phyloP scores from a whole-genome alignment of 2,329 filamentous ascomycete genomes.

The Aspergillus pseudoterreus region DNA sequence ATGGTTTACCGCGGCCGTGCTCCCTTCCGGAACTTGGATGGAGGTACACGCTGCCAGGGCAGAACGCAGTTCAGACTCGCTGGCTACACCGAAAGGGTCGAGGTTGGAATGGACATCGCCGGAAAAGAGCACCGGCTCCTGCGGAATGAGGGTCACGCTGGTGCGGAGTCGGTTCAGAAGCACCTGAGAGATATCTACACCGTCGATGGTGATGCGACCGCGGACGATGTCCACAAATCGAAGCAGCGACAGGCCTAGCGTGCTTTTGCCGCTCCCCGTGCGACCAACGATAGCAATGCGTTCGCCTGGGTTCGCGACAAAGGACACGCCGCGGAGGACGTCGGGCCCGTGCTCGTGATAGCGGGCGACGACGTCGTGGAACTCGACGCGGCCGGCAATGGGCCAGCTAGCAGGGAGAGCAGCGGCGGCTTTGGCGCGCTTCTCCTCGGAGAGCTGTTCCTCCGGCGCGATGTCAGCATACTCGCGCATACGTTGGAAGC shows the following conservation, averaged over 20 bases:
- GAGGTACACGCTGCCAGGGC: constrained; percentile 29
- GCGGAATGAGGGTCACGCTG: constrained; percentile 56
- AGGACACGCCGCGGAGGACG: constrained; percentile 21
- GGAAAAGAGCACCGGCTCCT: constrained; percentile 58
- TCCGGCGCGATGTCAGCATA: constrained; percentile 23
- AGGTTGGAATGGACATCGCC: constrained; percentile 58
- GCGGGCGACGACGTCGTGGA: constrained; percentile 21
- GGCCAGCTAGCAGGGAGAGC: constrained; percentile 22
- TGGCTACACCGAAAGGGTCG: constrained; percentile 54
- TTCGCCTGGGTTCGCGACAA: constrained; percentile 21
- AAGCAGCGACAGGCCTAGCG: constrained; percentile 53
- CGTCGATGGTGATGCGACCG: constrained; percentile 55
- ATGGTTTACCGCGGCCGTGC: constrained; percentile 10
- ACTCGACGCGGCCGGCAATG: constrained; percentile 21
- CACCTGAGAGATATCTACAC: constrained; percentile 53
- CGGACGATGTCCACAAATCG: constrained; percentile 50
- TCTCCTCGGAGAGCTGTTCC: constrained; percentile 12
- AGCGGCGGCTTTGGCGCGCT: constrained; percentile 1
- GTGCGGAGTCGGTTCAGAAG: constrained; percentile 51
- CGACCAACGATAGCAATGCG: constrained; percentile 27
- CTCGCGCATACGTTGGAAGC: constrained; percentile 22
- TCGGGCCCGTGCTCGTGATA: constrained; percentile 20
- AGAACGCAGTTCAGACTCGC: constrained; percentile 42
- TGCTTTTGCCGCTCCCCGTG: constrained; percentile 33
- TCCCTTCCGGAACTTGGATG: constrained; percentile 28